Evolutionary conservation across 208 protist species (phyloP).

Genomic region (Trypanosoma brucei): DNA sequence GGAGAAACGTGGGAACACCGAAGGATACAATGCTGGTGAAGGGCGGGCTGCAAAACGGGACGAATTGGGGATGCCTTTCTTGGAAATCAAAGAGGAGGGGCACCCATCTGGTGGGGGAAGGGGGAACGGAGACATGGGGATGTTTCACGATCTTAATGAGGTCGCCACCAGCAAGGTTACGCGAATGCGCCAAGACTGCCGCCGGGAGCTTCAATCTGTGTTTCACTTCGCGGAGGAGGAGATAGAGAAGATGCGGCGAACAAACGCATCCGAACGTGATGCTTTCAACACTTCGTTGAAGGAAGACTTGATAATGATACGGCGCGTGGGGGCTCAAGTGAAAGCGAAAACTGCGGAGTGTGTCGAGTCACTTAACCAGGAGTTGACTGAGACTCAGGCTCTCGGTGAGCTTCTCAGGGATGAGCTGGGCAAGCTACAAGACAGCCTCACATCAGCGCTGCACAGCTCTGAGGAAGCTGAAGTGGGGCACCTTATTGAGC

Average conservation of each 20-base stretch:
- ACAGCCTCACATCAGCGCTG: conserved; percentile 41
- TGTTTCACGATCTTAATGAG: conserved; percentile 44
- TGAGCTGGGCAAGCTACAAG: conserved; percentile 62
- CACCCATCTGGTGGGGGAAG: not conserved
- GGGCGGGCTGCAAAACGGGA: too few relatives aligned
- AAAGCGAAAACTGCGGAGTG: conserved; percentile 70
- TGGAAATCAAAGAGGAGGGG: not conserved
- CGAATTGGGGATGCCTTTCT: not conserved
- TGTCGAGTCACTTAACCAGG: conserved; percentile 66
- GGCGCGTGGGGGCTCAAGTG: conserved; percentile 51
- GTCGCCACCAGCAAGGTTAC: conserved; percentile 53
- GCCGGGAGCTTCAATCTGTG: conserved; percentile 40
- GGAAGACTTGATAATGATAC: conserved; percentile 67
- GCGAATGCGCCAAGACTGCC: conserved; percentile 49
- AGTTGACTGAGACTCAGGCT: conserved; percentile 76
- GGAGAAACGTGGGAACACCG: too few relatives aligned
- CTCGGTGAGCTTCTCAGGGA: conserved; percentile 59
- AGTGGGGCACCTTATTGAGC: conserved; percentile 48
- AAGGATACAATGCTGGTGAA: too few relatives aligned
- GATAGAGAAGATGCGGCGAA: conserved; percentile 45
- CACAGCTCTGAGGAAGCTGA: conserved; percentile 55
- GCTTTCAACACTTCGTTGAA: conserved; percentile 47
- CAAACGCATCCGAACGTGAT: conserved; percentile 69
- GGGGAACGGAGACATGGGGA: not conserved
- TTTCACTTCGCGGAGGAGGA: conserved; percentile 47